phyloP scores from a whole-genome alignment of 2,329 filamentous ascomycete species.

The Madurella fahalii region DNA sequence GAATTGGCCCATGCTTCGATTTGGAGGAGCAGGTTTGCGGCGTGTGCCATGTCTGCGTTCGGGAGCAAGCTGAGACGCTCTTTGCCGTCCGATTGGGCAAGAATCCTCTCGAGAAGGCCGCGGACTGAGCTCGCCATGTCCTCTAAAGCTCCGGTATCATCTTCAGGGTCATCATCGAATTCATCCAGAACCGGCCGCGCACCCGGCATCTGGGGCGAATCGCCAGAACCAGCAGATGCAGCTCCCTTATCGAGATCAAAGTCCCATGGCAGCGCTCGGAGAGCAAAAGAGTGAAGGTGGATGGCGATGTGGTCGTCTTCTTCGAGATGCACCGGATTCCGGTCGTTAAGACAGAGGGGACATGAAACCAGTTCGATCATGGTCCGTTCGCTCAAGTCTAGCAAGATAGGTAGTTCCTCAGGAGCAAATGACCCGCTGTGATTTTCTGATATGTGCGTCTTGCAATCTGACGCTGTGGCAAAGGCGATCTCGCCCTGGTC shows the following conservation, averaged over 20 bases:
- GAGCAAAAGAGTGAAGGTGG: slow-evolving; percentile 6
- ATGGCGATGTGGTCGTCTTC: slow-evolving; percentile 4
- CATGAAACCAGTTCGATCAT: slow-evolving; percentile 1
- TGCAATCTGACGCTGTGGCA: neutral
- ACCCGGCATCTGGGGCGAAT: neutral
- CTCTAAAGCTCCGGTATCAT: neutral
- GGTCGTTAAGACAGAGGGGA: slow-evolving; percentile 4
- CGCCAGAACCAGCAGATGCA: neutral
- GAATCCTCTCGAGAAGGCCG: no score
- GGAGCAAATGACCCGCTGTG: neutral
- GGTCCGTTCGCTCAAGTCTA: neutral
- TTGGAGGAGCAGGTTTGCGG: no score
- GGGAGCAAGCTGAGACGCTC: no score
- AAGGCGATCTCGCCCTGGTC: neutral
- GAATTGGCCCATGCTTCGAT: no score
- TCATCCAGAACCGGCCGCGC: neutral
- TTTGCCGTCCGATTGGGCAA: no score
- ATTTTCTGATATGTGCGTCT: neutral
- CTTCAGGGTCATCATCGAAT: neutral
- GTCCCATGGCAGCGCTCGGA: slow-evolving; percentile 8
- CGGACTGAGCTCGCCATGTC: no score
- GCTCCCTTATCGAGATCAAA: neutral
- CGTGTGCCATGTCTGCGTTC: no score
- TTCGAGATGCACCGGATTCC: neutral
- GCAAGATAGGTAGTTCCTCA: neutral